These are phyloP conservation scores for Fraxinus albicans DNA, from an alignment of 305 asterid genomes.

Conservation along the genomic window DNA sequence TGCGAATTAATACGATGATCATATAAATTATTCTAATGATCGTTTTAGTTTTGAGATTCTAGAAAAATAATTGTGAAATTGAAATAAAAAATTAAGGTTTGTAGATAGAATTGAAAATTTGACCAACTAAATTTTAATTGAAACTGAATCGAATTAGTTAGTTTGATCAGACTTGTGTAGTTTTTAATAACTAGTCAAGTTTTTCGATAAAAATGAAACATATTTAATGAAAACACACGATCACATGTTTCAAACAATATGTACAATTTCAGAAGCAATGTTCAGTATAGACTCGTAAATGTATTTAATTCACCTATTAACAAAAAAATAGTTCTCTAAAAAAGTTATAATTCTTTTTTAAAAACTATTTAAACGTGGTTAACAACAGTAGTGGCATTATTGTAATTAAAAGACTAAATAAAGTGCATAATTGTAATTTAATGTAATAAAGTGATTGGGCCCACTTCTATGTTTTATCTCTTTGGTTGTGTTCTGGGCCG, in stretches of 20 bases:
- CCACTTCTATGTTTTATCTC: constrained; percentile 17
- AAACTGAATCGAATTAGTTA: neutral
- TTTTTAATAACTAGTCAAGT: neutral
- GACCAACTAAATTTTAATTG: neutral
- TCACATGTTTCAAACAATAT: neutral
- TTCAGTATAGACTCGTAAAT: neutral
- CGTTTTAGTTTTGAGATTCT: neutral
- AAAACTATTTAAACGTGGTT: neutral
- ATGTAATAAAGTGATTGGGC: constrained; percentile 40
- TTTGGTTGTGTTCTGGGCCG: constrained; percentile 32
- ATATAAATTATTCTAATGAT: neutral
- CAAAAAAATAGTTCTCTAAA: neutral
- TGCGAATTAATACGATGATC: neutral
- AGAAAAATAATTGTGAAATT: neutral
- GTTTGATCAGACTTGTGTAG: neutral
- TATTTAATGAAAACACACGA: neutral
- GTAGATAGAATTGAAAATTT: neutral
- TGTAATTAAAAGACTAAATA: constrained; percentile 1
- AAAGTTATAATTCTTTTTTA: neutral
- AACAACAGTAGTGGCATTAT: constrained; percentile 7
- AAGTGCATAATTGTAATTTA: constrained; percentile 4
- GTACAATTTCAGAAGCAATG: neutral
- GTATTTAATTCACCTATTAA: neutral
- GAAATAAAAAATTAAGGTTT: neutral
- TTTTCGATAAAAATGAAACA: neutral